A percentile compares a stretch with the other conserved stretches of the same genome.
These are phyloP conservation scores for Centrapalus pauciflorus DNA, from an alignment of 129 eudicot genomes.

Conservation along the genomic window DNA sequence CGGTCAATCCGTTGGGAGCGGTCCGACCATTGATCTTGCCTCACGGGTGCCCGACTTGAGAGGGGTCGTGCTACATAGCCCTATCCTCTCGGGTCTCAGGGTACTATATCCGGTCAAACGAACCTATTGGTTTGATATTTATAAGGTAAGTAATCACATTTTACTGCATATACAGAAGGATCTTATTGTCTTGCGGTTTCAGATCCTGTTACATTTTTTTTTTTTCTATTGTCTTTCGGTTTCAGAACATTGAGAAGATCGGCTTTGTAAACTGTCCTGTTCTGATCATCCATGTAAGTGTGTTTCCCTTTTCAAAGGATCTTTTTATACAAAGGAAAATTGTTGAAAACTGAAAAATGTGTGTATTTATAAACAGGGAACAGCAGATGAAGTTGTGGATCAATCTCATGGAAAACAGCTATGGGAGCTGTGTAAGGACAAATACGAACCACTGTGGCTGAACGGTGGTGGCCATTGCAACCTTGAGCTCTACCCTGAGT, in stretches of 20 bases:
- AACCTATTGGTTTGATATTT: constrained; percentile 91
- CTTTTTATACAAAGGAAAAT: neutral
- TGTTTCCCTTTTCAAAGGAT: neutral
- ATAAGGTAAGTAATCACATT: constrained; percentile 47
- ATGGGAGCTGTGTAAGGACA: constrained; percentile 79
- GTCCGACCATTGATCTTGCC: constrained; percentile 88
- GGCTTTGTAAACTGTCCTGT: constrained; percentile 70
- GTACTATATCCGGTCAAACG: constrained; percentile 81
- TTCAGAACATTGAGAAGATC: constrained; percentile 84
- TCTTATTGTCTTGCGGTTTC: neutral
- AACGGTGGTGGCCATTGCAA: constrained; percentile 90
- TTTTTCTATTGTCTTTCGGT: constrained; percentile 2
- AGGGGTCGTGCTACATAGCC: constrained; percentile 94
- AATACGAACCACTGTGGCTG: constrained; percentile 85
- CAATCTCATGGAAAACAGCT: constrained; percentile 90
- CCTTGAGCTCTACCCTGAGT: constrained; percentile 85
- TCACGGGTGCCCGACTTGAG: constrained; percentile 76
- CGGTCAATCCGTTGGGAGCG: constrained; percentile 97
- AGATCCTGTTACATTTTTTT: neutral
- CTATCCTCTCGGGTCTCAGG: constrained; percentile 81
- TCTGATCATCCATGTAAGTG: constrained; percentile 82
- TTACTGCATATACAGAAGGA: too few species aligned
- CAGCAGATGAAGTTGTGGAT: constrained; percentile 90
- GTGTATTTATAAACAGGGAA: constrained; percentile 45
- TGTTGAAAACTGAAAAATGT: neutral